These are phyloP conservation scores for Phytophthora podocarpi DNA, from an alignment of 352 stramenopile species.

Conservation along the genomic window DNA sequence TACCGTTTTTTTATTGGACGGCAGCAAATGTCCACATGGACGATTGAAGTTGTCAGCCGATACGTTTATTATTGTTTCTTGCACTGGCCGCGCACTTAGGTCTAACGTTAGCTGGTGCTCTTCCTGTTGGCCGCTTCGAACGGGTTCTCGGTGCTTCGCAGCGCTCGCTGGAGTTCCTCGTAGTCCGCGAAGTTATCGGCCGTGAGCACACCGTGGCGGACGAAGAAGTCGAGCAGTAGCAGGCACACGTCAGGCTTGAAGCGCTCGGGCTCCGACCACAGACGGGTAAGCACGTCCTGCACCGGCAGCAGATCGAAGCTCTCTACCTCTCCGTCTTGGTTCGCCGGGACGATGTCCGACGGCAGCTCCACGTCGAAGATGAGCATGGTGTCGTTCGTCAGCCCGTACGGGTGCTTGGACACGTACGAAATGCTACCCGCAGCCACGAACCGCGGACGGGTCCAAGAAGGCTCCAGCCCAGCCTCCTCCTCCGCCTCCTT, in stretches of 20 bases:
- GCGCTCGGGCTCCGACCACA: slow-evolving; percentile 51
- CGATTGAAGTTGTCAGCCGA: slow-evolving; percentile 22
- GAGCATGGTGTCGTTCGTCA: slow-evolving; percentile 77
- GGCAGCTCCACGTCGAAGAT: slow-evolving; percentile 71
- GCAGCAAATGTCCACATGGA: slow-evolving; percentile 8
- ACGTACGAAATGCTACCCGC: slow-evolving; percentile 64
- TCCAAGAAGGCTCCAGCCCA: slow-evolving; percentile 47
- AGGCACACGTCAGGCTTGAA: slow-evolving; percentile 81
- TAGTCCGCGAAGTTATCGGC: slow-evolving; percentile 59
- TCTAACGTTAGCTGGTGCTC: slow-evolving; percentile 5
- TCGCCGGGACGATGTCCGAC: slow-evolving; percentile 36
- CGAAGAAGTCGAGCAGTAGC: slow-evolving; percentile 66
- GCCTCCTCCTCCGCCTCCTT: slow-evolving; percentile 76
- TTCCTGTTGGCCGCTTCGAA: slow-evolving; percentile 35
- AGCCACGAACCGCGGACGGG: slow-evolving; percentile 34
- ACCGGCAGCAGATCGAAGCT: slow-evolving; percentile 61
- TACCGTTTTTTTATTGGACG: slow-evolving; percentile 11
- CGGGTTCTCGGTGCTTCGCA: slow-evolving; percentile 31
- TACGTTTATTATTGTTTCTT: too few relatives aligned
- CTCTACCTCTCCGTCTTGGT: slow-evolving; percentile 68
- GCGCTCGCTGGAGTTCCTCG: slow-evolving; percentile 41
- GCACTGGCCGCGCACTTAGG: too few relatives aligned
- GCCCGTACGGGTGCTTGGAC: slow-evolving; percentile 54
- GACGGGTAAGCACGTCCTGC: slow-evolving; percentile 33
- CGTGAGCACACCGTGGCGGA: slow-evolving; percentile 70